Conservation (phyloP, 805 yeast species). For the Hanseniaspora occidentalis region DNA sequence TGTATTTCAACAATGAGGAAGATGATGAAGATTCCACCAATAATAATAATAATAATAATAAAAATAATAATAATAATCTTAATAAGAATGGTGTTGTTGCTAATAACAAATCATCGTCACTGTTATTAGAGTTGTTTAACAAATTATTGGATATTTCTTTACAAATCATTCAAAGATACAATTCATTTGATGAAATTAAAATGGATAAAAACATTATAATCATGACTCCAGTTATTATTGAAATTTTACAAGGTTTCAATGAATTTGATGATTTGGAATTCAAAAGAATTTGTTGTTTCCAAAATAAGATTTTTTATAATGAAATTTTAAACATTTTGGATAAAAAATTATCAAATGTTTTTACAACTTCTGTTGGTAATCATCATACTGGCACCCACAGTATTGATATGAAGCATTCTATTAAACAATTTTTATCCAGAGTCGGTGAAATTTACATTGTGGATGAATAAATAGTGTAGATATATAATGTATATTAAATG, state of each 20-base stretch:
- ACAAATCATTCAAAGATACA: conserved; percentile 56
- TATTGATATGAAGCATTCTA: conserved; percentile 46
- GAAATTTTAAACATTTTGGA: conserved; percentile 47
- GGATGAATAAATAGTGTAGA: neutral
- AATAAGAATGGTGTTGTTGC: too few species aligned
- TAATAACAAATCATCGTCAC: too few species aligned
- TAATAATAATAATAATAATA: conserved; percentile 20
- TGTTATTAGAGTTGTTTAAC: conserved; percentile 27
- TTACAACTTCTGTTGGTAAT: neutral
- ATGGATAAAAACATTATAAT: conserved; percentile 74
- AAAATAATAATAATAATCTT: conserved; percentile 12
- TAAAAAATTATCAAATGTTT: conserved; percentile 25
- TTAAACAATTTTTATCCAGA: conserved; percentile 45
- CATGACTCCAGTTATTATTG: conserved; percentile 89
- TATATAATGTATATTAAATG: too few species aligned
- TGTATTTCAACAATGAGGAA: conserved; percentile 33
- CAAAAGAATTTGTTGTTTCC: conserved; percentile 34
- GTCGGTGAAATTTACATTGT: conserved; percentile 32
- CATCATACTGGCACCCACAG: too few species aligned
- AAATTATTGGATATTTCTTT: conserved; percentile 54
- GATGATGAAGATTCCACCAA: conserved; percentile 35
- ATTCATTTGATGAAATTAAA: conserved; percentile 53
- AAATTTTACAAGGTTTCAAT: conserved; percentile 69
- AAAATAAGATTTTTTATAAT: conserved; percentile 34
- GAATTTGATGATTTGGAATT: conserved; percentile 70